Evolutionary conservation across 208 protist species (phyloP).

Genomic region (Leishmania braziliensis): DNA sequence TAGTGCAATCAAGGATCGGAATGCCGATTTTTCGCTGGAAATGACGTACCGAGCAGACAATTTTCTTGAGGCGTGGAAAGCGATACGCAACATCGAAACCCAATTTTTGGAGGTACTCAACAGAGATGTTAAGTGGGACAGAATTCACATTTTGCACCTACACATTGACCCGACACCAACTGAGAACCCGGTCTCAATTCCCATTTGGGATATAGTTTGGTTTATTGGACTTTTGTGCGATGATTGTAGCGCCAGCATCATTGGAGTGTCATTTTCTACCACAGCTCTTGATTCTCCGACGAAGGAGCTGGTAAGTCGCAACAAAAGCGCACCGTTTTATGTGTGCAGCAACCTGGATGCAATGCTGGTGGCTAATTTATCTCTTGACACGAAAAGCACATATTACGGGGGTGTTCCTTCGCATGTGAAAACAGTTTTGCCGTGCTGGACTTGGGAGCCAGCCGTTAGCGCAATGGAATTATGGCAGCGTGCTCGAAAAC

Average conservation of each 20-base stretch:
- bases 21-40: slow-evolving; percentile 38
- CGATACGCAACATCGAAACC: slow-evolving; percentile 37
- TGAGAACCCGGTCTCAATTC: slow-evolving; percentile 19
- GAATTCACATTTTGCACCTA: slow-evolving; percentile 54
- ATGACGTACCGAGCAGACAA: slow-evolving; percentile 47
- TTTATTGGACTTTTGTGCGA: slow-evolving; percentile 59
- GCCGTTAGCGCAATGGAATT: slow-evolving; percentile 40
- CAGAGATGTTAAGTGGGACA: slow-evolving; percentile 49
- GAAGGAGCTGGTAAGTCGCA: slow-evolving; percentile 31
- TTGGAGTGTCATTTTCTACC: slow-evolving; percentile 60
- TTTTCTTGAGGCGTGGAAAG: slow-evolving; percentile 40
- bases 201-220: slow-evolving; percentile 63
- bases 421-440: slow-evolving; percentile 38
- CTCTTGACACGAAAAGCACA: slow-evolving; percentile 45
- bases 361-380: slow-evolving; percentile 32
- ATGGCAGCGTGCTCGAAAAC: slow-evolving; percentile 28
- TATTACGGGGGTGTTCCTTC: slow-evolving; percentile 57
- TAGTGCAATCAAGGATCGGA: slow-evolving; percentile 33
- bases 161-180: slow-evolving; percentile 35
- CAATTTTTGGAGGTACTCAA: slow-evolving; percentile 41
- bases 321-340: slow-evolving; percentile 54
- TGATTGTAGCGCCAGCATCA: slow-evolving; percentile 45
- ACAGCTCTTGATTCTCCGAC: slow-evolving; percentile 20
- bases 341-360: slow-evolving; percentile 42
- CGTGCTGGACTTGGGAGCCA: slow-evolving; percentile 23